Base-by-base conservation (phyloP, 148 eudicot species). In the Rhododendron simsii region DNA sequence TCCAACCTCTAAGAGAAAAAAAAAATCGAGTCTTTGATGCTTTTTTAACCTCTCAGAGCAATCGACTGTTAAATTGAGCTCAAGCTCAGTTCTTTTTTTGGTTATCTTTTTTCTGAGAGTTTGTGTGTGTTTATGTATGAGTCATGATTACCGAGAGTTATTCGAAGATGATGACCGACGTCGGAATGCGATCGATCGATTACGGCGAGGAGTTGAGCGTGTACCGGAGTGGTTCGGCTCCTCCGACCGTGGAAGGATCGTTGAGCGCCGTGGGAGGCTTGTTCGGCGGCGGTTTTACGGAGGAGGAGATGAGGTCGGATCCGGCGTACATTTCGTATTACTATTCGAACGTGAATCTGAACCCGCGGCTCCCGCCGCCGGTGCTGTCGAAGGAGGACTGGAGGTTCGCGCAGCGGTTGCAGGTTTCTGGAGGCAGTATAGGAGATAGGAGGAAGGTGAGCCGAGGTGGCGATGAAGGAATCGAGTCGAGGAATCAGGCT, bases 141-240 rank as follows among this genome's bases (percentile, higher is more conserved):
- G 87, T 84, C 41, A 92, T 94, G 91, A 87, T 89, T 63, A 86
- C 90, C 28, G 91, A 91, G 48, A 90, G 86, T 71, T 86, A 87
- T 73, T 44, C 86, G 74, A 87, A 82, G 85, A 91, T 89, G 87
- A 89, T 92, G 90, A 88, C 95, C 0, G 95, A 93, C 4, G 80
- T 93, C 5, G 93, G 94, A 61, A 84, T 91, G 89, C 91, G 92
- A 89, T 90, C 95, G 88, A 88, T 93, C 85, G 90, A 93, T 86
- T 88, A 88, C 44, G 85, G 91, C 13, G 97, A 93, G 6, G 92
- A 90, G 26, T 76, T 86, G 83, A 93, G 90, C 74, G 86, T 90
- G 84, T 90, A 88, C 53, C 88, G 96, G 0, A 94, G 96, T 61
- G 95, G 94, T 9, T 95, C 98, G 14, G 98, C 96, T 48, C 98